Evolutionary conservation across 805 yeast species (phyloP), one percentile per base, ranked within the genome.

Genomic region (Yamadazyma ubonensis): DNA sequence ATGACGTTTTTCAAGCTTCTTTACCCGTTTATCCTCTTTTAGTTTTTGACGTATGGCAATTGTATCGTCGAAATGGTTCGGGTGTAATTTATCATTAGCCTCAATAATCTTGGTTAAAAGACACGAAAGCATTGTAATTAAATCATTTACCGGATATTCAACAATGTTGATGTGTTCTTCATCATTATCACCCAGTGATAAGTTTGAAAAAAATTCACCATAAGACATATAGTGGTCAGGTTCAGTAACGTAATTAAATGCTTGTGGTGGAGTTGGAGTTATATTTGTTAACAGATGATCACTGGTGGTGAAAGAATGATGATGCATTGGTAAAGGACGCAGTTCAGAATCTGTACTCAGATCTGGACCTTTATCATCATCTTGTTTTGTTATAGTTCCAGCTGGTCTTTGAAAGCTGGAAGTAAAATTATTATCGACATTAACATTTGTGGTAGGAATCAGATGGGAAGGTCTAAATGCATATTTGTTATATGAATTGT

Each of bases 101-200:
- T 86, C 91, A 27, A 91, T 83, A 34, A 93, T 89, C 57, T 86
- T 86, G 48, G 88, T 88, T 39, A 91, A 67, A 38, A 91, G 69
- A 6, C 95, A 83, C 15, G 96, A 79, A 37, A 91, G 72, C 97
- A 93, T 91, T 32, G 80, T 61, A 31, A 93, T 71, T 19, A 93
- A 72, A 47, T 86, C 91, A 43, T 81, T 79, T 1, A 86, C 88
- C 1, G 96, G 90, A 55, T 81, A 86, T 30, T 82, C 83, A 8
- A 88, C 89, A 33, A 91, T 86, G 55, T 88, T 84, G 45, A 83
- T 64, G 50, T 78, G 85, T 28, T 75, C 81, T 20, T 67, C 75
- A 42, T 63, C 42, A 21, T 38, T 44, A 16, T 36, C 37, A 3
- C 44, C 36, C 12, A 33, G 38, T n/a, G 52, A 53, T 46, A 55